Evolutionary conservation across 441 rosid genomes (phyloP).

Genomic region (Erysimum cheiri): DNA sequence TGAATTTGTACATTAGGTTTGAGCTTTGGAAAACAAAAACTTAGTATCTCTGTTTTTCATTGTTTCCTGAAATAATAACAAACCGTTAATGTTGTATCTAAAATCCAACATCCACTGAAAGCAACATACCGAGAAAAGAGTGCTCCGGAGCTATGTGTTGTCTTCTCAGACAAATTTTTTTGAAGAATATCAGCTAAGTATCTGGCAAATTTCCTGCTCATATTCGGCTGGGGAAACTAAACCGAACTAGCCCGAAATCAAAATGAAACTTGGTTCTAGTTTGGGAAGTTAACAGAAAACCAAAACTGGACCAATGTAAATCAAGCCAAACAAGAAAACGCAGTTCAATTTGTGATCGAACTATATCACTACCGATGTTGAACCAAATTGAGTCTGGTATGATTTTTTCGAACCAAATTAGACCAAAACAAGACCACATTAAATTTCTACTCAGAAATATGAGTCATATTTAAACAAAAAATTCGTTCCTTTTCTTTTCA

Average conservation of each 20-base stretch:
- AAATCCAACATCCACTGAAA: slow-evolving; percentile 10
- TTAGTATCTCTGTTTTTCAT: slow-evolving; percentile 16
- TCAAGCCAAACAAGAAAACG: not conserved
- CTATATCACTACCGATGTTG: not conserved
- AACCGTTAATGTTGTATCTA: slow-evolving; percentile 31
- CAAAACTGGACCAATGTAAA: not conserved
- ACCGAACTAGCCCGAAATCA: not conserved
- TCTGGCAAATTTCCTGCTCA: not conserved
- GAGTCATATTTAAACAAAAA: too few species aligned
- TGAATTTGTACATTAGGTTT: slow-evolving; percentile 42
- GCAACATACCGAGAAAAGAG: not conserved
- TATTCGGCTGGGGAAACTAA: not conserved
- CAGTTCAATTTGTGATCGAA: too few species aligned
- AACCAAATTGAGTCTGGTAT: not conserved
- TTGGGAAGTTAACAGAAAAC: not conserved
- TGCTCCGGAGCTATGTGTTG: not conserved
- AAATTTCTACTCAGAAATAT: not conserved
- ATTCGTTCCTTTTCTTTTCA: too few species aligned
- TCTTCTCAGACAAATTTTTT: not conserved
- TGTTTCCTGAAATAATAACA: slow-evolving; percentile 25
- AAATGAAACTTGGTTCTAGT: not conserved
- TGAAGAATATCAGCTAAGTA: not conserved
- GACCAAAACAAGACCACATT: not conserved
- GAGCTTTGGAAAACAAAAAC: slow-evolving; percentile 23
- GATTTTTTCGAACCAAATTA: not conserved